Evolutionary conservation across 345 rosid species (phyloP).

Genomic region (Eucalyptus pauciflora): DNA sequence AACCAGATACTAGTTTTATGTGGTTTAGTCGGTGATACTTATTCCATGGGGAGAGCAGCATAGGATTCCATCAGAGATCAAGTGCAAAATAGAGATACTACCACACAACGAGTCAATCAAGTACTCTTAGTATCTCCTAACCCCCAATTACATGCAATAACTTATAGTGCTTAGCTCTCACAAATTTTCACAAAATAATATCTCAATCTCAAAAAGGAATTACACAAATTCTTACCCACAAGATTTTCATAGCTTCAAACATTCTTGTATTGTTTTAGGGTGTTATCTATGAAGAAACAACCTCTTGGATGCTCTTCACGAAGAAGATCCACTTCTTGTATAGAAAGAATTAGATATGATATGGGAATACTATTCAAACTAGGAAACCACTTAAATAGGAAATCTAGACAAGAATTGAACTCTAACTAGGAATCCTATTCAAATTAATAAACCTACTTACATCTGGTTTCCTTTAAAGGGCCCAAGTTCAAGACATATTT

Average conservation of each 20-base stretch:
- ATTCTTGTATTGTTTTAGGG: not conserved
- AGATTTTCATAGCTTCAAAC: not conserved
- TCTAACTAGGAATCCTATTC: not conserved
- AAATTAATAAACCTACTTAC: not conserved
- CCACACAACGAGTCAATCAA: not conserved
- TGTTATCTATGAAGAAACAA: not conserved
- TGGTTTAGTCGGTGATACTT: not conserved
- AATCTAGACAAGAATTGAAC: not conserved
- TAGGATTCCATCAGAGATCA: not conserved
- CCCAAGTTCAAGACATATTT: not conserved
- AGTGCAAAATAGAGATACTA: not conserved
- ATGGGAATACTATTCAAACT: not conserved
- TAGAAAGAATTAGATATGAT: not conserved
- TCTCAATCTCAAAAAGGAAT: not conserved
- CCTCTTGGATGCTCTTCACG: not conserved
- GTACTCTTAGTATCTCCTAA: not conserved
- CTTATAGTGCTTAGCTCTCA: not conserved
- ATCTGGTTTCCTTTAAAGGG: not conserved
- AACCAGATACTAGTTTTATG: not conserved
- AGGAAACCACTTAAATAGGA: not conserved
- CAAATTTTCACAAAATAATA: not conserved
- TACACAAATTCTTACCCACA: not conserved
- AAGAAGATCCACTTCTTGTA: not conserved
- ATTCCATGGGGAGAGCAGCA: fast-evolving
- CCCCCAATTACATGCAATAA: not conserved